Evolutionary conservation across 495 filamentous ascomycete genomes (phyloP), one percentile per base, ranked within the genome.

Genomic region (Penicillium soppii): DNA sequence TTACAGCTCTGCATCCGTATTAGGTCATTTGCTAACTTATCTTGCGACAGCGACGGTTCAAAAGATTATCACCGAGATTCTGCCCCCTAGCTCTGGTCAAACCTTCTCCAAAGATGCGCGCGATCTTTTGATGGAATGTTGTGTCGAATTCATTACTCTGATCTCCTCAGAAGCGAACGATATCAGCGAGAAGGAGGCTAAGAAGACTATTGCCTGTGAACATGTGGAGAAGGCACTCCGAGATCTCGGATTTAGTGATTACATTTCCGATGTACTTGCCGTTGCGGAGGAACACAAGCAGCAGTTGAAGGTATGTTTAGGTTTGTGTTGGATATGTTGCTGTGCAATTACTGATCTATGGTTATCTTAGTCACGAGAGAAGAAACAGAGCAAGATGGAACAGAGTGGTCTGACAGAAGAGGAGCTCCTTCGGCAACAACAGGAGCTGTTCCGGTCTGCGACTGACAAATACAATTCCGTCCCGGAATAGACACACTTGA

Each of bases 101-200:
- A 82, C 80, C 3, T 97, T 97, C 65, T 88, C 90, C 20, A 95
- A 92, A 71, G 94, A 98, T 58, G 90, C 94, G 2, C 84, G 95
- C 43, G 94, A 98, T 60, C 77, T 97, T 4, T 81, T 98, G 36
- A 97, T 97, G 72, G 94, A 97, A 71, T 97, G 92, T 77, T 98
- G 95, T 66, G 94, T 97, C 54, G 94, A 98, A 65, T 98, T 97
- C 75, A 97, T 98, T 68, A 97, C 95, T 8, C 80, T 98, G 47
- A 89, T 98, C 47, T 96, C 92, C 20, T 94, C 89, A 29, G 91
- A 98, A 73, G 95, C 94, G 7, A 98, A 98, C 66, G 94, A 98
- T 58, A 98, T 98, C 54, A 90, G 91, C 13, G 94, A 98, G 70
- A 95, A 92, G 61, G 94, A 98, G 55, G 87, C 91, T 9, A 98